Conservation (phyloP, 805 yeast species). For the Kazachstania viticola region DNA sequence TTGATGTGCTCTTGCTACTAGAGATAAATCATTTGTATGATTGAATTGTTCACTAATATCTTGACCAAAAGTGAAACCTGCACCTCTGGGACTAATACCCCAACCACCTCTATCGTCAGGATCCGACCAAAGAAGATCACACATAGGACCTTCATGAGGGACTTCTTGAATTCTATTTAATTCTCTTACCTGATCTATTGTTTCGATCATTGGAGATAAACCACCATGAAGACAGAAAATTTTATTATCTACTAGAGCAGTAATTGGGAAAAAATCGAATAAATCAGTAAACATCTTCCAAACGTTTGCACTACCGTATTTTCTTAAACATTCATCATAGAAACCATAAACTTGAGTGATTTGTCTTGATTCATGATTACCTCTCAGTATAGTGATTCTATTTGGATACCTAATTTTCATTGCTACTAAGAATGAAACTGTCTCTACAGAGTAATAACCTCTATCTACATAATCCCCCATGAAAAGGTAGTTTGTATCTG, state of each 20-base stretch:
- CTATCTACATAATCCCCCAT: constrained; percentile 87
- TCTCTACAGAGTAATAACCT: constrained; percentile 80
- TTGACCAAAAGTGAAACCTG: constrained; percentile 96
- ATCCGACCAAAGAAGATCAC: constrained; percentile 92
- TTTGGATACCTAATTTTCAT: constrained; percentile 88
- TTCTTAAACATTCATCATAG: constrained; percentile 89
- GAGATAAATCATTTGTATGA: constrained; percentile 72
- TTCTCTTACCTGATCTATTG: constrained; percentile 84
- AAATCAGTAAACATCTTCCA: constrained; percentile 89
- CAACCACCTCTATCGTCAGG: constrained; percentile 97
- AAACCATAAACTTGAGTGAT: constrained; percentile 94
- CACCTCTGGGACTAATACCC: constrained; percentile 97
- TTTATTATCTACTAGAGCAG: constrained; percentile 84
- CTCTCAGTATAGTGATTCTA: constrained; percentile 85
- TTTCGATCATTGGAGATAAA: constrained; percentile 85
- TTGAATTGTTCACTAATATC: constrained; percentile 90
- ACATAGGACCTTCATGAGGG: constrained; percentile 97
- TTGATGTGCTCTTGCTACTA: constrained; percentile 93
- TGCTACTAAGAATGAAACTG: constrained; percentile 78
- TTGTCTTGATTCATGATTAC: constrained; percentile 92
- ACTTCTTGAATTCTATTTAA: constrained; percentile 89
- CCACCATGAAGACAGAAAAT: constrained; percentile 94
- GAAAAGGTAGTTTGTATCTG: constrained; percentile 79
- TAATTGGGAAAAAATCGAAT: constrained; percentile 86
- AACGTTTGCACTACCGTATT: constrained; percentile 84